A percentile compares a stretch with the other conserved stretches of the same genome.
Evolutionary conservation across 495 filamentous ascomycete genomes (phyloP).

Genomic region (Aspergillus baeticus): DNA sequence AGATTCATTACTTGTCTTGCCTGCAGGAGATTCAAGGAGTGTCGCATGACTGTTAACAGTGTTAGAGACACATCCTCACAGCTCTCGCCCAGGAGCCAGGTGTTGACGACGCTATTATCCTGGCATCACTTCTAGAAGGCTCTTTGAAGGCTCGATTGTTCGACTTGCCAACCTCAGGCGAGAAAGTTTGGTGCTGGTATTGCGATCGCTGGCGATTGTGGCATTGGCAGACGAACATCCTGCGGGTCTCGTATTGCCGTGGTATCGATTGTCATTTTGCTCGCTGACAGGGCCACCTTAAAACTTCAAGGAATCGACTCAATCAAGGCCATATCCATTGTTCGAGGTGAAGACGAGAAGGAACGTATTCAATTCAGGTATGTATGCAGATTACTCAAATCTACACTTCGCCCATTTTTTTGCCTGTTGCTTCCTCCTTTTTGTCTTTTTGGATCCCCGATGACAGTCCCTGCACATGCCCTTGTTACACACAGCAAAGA

Average conservation of each 20-base stretch:
- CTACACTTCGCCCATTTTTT: slow-evolving; percentile 6
- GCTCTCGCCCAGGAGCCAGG: too few relatives aligned
- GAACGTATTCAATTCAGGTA: slow-evolving; percentile 15
- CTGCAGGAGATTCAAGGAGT: slow-evolving; percentile 1
- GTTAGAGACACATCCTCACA: not conserved
- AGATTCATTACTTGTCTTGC: not conserved
- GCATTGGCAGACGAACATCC: slow-evolving; percentile 17
- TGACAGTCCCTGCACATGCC: slow-evolving; percentile 1
- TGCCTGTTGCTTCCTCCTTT: slow-evolving; percentile 4
- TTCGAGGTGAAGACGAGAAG: not conserved
- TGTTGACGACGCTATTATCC: not conserved
- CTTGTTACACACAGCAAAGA: slow-evolving; percentile 2
- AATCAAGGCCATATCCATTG: not conserved
- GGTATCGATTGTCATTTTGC: slow-evolving; percentile 17
- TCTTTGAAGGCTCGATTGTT: slow-evolving; percentile 12
- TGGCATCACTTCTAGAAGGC: slow-evolving; percentile 20
- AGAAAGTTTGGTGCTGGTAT: not conserved
- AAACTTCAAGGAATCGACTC: not conserved
- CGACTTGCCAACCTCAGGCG: not conserved
- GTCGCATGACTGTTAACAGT: too few relatives aligned
- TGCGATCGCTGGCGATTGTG: slow-evolving; percentile 10
- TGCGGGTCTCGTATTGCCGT: slow-evolving; percentile 18
- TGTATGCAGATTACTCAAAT: slow-evolving; percentile 2
- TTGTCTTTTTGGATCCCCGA: not conserved
- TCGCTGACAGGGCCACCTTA: not conserved